A percentile compares a stretch with the other conserved stretches of the same genome.
Evolutionary conservation across 805 yeast species (phyloP).

Genomic region (Schwanniomyces occidentalis): DNA sequence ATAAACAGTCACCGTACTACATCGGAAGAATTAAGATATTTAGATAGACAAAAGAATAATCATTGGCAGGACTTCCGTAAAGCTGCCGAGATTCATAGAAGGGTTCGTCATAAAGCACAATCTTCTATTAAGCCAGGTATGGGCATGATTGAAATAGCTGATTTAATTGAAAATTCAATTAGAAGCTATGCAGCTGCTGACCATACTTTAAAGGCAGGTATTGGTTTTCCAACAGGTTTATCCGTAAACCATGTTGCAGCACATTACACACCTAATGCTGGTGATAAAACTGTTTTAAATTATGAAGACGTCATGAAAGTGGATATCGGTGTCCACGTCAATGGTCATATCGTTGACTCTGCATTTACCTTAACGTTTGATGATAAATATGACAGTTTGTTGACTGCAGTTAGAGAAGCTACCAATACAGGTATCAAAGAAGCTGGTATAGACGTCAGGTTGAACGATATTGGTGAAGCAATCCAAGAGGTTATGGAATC

Average conservation of each 20-base stretch:
- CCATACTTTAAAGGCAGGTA: conserved; percentile 69
- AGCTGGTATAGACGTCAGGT: conserved; percentile 93
- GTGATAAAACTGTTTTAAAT: conserved; percentile 77
- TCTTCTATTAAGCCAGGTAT: conserved; percentile 83
- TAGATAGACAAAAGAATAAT: conserved; percentile 61
- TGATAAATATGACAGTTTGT: conserved; percentile 73
- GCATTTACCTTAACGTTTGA: conserved; percentile 93
- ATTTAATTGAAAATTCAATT: conserved; percentile 81
- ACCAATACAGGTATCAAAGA: conserved; percentile 91
- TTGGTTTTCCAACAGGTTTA: conserved; percentile 98
- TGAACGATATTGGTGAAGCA: conserved; percentile 94
- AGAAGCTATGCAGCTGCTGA: conserved; percentile 72
- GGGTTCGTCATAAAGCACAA: conserved; percentile 81
- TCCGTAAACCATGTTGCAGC: conserved; percentile 95
- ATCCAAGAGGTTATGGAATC: conserved; percentile 97
- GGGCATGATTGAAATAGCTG: conserved; percentile 87
- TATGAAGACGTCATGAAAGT: conserved; percentile 95
- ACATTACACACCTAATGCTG: conserved; percentile 95
- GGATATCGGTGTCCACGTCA: conserved; percentile 94
- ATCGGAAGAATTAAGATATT: conserved; percentile 79
- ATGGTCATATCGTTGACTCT: conserved; percentile 91
- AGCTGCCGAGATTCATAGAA: conserved; percentile 94
- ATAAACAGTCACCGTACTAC: conserved; percentile 70
- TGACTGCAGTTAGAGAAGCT: conserved; percentile 87
- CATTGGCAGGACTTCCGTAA: conserved; percentile 88